Evolutionary conservation across 1,139 yeast genomes (phyloP).

Genomic region (Cylindricascospora bacillispora): DNA sequence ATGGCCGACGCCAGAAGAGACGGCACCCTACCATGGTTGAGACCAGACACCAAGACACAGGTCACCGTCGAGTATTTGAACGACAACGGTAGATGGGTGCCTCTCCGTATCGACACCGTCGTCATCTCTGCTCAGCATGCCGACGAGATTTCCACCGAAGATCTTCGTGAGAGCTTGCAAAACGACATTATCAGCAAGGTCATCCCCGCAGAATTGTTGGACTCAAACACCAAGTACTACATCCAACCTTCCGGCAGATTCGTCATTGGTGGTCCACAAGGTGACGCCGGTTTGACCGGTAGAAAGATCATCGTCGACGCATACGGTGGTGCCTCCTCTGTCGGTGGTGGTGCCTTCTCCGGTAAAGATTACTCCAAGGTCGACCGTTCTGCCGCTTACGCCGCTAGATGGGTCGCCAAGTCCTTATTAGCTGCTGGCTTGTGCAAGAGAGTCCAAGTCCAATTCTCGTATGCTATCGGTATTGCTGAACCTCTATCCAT

Average conservation of each 20-base stretch:
- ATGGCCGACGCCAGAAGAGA: conserved; percentile 93
- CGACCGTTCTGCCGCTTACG: conserved; percentile 98
- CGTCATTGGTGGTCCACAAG: conserved; percentile 99
- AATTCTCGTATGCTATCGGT: conserved; percentile 97
- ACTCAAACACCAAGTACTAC: conserved; percentile 88
- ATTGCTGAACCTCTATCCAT: conserved; percentile 97
- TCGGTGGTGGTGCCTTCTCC: conserved; percentile 99
- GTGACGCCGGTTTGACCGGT: conserved; percentile 98
- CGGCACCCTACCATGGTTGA: conserved; percentile 85
- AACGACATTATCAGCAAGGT: conserved; percentile 78
- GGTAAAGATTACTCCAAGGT: conserved; percentile 99
- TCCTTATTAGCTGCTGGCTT: conserved; percentile 86
- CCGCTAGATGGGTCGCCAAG: conserved; percentile 99
- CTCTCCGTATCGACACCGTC: conserved; percentile 89
- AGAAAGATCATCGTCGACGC: conserved; percentile 98
- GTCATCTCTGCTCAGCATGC: conserved; percentile 96
- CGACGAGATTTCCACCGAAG: conserved; percentile 84
- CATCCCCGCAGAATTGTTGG: conserved; percentile 77
- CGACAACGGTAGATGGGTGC: conserved; percentile 87
- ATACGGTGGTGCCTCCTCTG: conserved; percentile 99
- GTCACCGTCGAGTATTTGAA: conserved; percentile 91
- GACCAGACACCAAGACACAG: conserved; percentile 99
- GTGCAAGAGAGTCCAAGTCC: conserved; percentile 92
- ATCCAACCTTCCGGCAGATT: conserved; percentile 98
- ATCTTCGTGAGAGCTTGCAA: conserved; percentile 63